These are phyloP conservation scores for Oidium heveae DNA, from an alignment of 2,329 filamentous ascomycete genomes.

Conservation along the genomic window DNA sequence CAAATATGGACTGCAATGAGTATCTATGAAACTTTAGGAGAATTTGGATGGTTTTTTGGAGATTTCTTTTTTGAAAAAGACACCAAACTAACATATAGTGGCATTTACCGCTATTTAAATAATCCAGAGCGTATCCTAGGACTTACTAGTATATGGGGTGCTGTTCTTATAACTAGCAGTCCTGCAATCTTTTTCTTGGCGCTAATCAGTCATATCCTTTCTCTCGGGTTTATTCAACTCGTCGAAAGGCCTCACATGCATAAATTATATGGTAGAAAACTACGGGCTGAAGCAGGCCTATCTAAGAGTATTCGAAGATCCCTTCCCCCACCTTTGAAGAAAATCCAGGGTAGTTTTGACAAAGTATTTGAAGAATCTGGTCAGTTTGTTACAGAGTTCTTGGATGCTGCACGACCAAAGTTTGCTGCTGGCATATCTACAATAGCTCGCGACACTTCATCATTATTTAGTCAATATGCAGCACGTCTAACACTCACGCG, in stretches of 20 bases:
- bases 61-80: constrained; percentile 93
- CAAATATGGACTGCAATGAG: constrained; percentile 84
- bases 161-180: constrained; percentile 81
- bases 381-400: constrained; percentile 73
- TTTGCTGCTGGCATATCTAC: constrained; percentile 66
- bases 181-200: constrained; percentile 68
- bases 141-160: constrained; percentile 84
- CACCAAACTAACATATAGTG: constrained; percentile 77
- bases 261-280: constrained; percentile 69
- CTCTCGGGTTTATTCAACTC: constrained; percentile 68
- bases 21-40: constrained; percentile 84
- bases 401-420: constrained; percentile 66
- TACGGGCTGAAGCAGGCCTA: constrained; percentile 70
- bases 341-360: constrained; percentile 69
- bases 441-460: constrained; percentile 67
- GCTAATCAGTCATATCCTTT: constrained; percentile 61
- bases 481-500: constrained; percentile 63
- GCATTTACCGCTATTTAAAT: constrained; percentile 94
- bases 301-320: constrained; percentile 78
- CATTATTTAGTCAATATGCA: constrained; percentile 73
- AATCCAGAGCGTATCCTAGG: constrained; percentile 90
- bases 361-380: constrained; percentile 65
- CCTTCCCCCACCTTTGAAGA: constrained; percentile 57
- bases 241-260: constrained; percentile 96
- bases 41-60: constrained; percentile 97